Conservation (phyloP, 495 filamentous ascomycete species). For the Talaromyces nanjingensis region DNA sequence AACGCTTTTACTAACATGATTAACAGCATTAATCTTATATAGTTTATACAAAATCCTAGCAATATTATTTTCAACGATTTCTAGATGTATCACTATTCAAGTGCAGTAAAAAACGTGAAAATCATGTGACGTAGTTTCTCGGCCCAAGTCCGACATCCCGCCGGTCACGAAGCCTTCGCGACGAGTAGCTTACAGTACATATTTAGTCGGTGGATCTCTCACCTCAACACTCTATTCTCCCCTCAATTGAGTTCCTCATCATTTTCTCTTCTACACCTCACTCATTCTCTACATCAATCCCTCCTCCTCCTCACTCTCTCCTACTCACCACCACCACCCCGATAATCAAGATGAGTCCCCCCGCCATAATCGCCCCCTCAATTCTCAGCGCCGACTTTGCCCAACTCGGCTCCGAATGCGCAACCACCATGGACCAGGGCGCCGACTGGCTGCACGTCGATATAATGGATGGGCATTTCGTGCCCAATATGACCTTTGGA, state of each 20-base stretch:
- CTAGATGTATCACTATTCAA: background rate
- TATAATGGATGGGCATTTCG: constrained; percentile 98
- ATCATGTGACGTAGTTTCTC: constrained; percentile 1
- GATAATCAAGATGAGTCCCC: constrained; percentile 58
- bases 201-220: background rate
- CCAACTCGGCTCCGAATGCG: constrained; percentile 76
- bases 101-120: background rate
- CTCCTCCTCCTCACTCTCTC: background rate
- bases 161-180: background rate
- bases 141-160: background rate
- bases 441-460: constrained; percentile 76
- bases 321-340: background rate
- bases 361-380: constrained; percentile 91
- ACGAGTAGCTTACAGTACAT: background rate
- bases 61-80: background rate
- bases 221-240: background rate
- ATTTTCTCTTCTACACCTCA: background rate
- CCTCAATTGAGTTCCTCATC: no score
- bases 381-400: constrained; percentile 96
- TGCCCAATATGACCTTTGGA: constrained; percentile 96
- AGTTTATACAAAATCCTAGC: background rate
- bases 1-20: no score
- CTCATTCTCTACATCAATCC: background rate
- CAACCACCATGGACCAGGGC: constrained; percentile 68
- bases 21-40: background rate